These are phyloP conservation scores for Lepidium sativum DNA, from an alignment of 345 rosid genomes.

Conservation along the genomic window DNA sequence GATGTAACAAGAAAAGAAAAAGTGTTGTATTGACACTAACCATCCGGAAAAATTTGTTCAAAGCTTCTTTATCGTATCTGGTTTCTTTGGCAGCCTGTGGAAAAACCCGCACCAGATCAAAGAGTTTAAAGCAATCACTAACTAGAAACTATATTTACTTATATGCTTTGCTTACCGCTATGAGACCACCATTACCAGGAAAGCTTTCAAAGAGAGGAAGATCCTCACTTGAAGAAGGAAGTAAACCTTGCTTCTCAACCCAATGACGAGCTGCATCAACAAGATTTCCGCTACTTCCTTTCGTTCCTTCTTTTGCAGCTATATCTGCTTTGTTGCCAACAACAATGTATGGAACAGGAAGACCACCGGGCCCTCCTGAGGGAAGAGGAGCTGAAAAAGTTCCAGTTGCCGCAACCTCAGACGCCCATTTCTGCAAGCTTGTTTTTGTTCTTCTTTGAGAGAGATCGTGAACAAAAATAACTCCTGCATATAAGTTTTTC, in stretches of 20 bases:
- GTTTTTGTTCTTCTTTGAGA: conserved; percentile 95
- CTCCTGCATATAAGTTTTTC: conserved; percentile 40
- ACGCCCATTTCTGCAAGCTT: conserved; percentile 94
- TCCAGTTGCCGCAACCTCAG: conserved; percentile 78
- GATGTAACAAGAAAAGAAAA: background rate
- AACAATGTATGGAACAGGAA: conserved; percentile 90
- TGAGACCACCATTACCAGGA: conserved; percentile 77
- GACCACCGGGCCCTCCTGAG: conserved; percentile 95
- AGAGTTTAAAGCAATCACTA: background rate
- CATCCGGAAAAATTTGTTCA: conserved; percentile 69
- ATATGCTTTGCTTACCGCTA: conserved; percentile 47
- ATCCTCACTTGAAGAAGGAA: conserved; percentile 70
- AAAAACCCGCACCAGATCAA: conserved; percentile 5
- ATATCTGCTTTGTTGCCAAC: conserved; percentile 96
- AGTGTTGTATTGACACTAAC: conserved; percentile 33
- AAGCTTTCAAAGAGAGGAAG: conserved; percentile 95
- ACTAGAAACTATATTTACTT: background rate
- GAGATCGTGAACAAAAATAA: conserved; percentile 93
- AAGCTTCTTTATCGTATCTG: conserved; percentile 91
- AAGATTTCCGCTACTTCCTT: conserved; percentile 97
- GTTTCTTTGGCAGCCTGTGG: conserved; percentile 93
- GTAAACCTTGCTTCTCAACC: conserved; percentile 99
- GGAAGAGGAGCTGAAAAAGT: conserved; percentile 90
- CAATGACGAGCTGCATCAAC: conserved; percentile 98
- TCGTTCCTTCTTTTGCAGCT: conserved; percentile 83